Conservation (phyloP, 2,329 filamentous ascomycete species). For the Magnaporthiopsis rhizophila region DNA sequence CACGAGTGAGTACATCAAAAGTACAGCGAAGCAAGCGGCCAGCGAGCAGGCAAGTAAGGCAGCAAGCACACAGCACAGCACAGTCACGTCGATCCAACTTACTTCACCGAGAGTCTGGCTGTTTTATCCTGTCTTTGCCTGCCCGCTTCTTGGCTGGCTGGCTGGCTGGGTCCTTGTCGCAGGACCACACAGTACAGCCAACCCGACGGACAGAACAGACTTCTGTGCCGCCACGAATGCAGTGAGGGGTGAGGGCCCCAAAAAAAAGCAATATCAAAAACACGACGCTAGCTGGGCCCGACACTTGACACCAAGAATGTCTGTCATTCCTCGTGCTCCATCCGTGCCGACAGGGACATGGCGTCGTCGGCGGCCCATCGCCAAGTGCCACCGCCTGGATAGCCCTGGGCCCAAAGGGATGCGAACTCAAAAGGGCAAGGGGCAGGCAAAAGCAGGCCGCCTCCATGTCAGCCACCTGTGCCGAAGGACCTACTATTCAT, state of each 20-base stretch:
- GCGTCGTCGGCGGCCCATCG: neutral
- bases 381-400: neutral
- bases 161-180: neutral
- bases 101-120: neutral
- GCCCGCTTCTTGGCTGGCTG: neutral
- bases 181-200: neutral
- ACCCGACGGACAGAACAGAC: neutral
- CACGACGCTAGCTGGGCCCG: neutral
- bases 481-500: too few relatives aligned
- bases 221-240: neutral
- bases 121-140: neutral
- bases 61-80: neutral
- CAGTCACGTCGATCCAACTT: neutral
- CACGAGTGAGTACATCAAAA: neutral
- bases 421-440: neutral
- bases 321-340: neutral
- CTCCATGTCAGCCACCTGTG: neutral
- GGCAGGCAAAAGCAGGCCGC: neutral
- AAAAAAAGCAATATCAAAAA: neutral
- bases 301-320: neutral
- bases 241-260: neutral
- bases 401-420: neutral
- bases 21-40: neutral
- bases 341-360: neutral
- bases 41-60: neutral